Evolutionary conservation across 2,329 filamentous ascomycete species (phyloP).

Genomic region (Bipolaris zeicola): DNA sequence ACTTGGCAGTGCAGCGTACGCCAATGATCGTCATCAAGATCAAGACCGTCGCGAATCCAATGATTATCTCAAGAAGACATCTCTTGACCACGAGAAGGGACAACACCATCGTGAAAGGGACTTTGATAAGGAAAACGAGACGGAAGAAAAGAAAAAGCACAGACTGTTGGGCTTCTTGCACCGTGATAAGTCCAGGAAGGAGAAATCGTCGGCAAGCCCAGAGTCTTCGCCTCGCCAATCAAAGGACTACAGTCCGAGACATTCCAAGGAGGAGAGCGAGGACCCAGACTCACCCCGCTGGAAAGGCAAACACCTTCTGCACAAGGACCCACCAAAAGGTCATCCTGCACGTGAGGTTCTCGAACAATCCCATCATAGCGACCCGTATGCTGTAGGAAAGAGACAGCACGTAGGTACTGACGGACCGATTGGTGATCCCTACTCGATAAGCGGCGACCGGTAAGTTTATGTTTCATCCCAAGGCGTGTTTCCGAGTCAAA

Average conservation of each 20-base stretch:
- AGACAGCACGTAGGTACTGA: conserved; percentile 39
- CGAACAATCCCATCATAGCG: conserved; percentile 24
- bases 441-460: conserved; percentile 36
- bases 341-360: conserved; percentile 40
- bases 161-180: conserved; percentile 49
- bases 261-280: conserved; percentile 33
- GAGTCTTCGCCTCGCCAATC: conserved; percentile 27
- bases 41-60: conserved; percentile 40
- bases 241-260: conserved; percentile 24
- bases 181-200: conserved; percentile 50
- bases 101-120: conserved; percentile 22
- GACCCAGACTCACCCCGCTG: conserved; percentile 25
- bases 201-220: conserved; percentile 22
- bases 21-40: conserved; percentile 32
- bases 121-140: conserved; percentile 28
- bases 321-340: conserved; percentile 50
- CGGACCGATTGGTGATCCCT: conserved; percentile 35
- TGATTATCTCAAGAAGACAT: conserved; percentile 26
- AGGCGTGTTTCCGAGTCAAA: background rate
- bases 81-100: conserved; percentile 25
- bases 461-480: conserved; percentile 20
- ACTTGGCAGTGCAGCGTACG: conserved; percentile 37
- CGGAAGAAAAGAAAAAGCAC: conserved; percentile 47
- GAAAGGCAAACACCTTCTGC: conserved; percentile 45
- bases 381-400: conserved; percentile 21